Evolutionary conservation across 257 asterid species (phyloP), one percentile per base, ranked within the genome.

Genomic region (Solanum microdontum): DNA sequence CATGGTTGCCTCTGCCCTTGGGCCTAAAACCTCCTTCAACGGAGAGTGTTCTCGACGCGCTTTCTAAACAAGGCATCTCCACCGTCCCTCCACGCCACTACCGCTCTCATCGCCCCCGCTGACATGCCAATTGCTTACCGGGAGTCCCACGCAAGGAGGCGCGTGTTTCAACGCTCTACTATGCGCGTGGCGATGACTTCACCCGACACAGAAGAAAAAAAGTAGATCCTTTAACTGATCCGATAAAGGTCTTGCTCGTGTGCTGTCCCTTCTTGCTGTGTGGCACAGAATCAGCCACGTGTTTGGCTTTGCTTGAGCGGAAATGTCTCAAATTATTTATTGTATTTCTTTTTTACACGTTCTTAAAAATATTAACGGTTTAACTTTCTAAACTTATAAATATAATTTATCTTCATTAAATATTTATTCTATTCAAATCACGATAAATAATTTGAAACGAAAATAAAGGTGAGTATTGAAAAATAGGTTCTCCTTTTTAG

Each of bases 21-120:
- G 93, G 94, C 80, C 92, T 92, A 68, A 92, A 88, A 26, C 87
- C 94, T 30, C 94, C 94, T 11, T 92, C 94, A 33, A 89, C 91
- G 7, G 94, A 91, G 70, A 55, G 88, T 89, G 94, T 92, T 82
- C 91, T 92, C 55, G 75, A 73, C 82, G 94, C 90, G 14, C 94
- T 92, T 45, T 87, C 92, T 15, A 89, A 51, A 74, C 90, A 91
- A 89, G 93, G 94, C 87, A 90, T 92, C 83, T 73, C 90, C 86
- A 43, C 87, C 62, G 68, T 91, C 75, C 92, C 92, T 84, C 83
- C 89, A 37, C 90, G 36, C 66, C 58, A 28, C 86, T 77, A 34
- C 37, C 84, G 83, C 72, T 76, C 87, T 6, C 72, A 13, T 6
- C 87, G 76, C 40, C 33, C 45, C 66, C 30, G n/a, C 75, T 88